phyloP scores from a whole-genome alignment of 768 basidiomycete species.

The Panus rudis region DNA sequence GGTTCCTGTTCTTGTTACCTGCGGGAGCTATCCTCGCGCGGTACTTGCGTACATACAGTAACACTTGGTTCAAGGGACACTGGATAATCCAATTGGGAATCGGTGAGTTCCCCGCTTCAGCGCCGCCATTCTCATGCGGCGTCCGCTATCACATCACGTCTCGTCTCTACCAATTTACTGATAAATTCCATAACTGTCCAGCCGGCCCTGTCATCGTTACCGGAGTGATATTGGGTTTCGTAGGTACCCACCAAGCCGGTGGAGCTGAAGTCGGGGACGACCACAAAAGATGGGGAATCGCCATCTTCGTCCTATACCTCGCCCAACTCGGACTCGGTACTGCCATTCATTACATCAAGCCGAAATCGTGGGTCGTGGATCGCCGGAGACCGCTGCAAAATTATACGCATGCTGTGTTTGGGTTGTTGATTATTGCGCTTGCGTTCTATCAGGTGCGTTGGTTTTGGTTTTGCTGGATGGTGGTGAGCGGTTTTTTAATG shows the following conservation, averaged over 20 bases:
- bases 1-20: slow-evolving; percentile 53
- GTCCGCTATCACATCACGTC: background rate
- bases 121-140: background rate
- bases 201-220: slow-evolving; percentile 47
- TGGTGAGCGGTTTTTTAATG: background rate
- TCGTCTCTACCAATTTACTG: background rate
- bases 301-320: slow-evolving; percentile 48
- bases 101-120: slow-evolving; percentile 8
- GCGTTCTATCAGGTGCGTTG: slow-evolving; percentile 37
- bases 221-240: slow-evolving; percentile 40
- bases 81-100: slow-evolving; percentile 43
- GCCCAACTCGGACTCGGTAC: slow-evolving; percentile 41
- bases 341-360: slow-evolving; percentile 49
- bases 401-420: slow-evolving; percentile 38
- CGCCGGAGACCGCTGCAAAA: slow-evolving; percentile 38
- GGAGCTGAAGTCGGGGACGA: slow-evolving; percentile 32
- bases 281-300: slow-evolving; percentile 46
- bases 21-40: slow-evolving; percentile 50
- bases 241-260: slow-evolving; percentile 26
- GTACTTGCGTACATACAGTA: slow-evolving; percentile 44
- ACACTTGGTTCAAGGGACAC: slow-evolving; percentile 37
- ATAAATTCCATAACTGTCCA: background rate
- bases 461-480: background rate
- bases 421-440: slow-evolving; percentile 45
- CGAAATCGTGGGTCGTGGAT: slow-evolving; percentile 26